These are phyloP conservation scores for Tricholoma sp. DNA, from an alignment of 768 basidiomycete species.

Conservation along the genomic window DNA sequence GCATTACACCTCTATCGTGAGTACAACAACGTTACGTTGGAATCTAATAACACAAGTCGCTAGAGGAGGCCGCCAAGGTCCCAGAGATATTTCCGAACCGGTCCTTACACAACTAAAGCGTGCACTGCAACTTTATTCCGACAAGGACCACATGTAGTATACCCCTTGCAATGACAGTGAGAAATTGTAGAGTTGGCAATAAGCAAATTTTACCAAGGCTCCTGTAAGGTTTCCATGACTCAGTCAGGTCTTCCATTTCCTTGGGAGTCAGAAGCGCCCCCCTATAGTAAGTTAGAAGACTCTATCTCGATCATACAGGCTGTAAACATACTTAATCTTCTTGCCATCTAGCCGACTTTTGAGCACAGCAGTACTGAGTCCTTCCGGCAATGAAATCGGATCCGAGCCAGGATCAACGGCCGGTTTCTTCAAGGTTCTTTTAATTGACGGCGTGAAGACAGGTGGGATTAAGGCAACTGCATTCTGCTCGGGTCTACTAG, in stretches of 20 bases:
- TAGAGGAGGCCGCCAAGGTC: too few species aligned
- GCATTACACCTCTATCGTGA: too few species aligned
- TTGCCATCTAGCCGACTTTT: conserved; percentile 61
- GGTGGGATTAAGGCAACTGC: conserved; percentile 42
- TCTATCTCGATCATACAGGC: conserved; percentile 1
- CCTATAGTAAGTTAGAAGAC: conserved; percentile 29
- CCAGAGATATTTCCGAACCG: too few species aligned
- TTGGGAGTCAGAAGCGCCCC: conserved; percentile 70
- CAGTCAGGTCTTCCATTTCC: conserved; percentile 79
- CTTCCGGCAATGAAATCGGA: conserved; percentile 46
- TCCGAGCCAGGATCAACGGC: conserved; percentile 17
- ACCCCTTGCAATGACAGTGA: conserved; percentile 41
- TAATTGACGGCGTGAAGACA: conserved; percentile 66
- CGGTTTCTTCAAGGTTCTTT: conserved; percentile 42
- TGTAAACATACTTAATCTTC: conserved; percentile 58
- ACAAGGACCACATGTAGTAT: conserved; percentile 86
- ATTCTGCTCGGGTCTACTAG: conserved; percentile 17
- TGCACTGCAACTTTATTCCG: conserved; percentile 24
- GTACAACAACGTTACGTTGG: too few species aligned
- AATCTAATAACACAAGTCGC: too few species aligned
- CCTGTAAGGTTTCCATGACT: conserved; percentile 76
- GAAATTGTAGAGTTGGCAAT: background rate
- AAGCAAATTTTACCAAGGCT: conserved; percentile 55
- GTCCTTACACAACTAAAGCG: too few species aligned
- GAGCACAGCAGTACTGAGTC: conserved; percentile 50